phyloP scores from a whole-genome alignment of 768 basidiomycete species.

The Trametes punicea region DNA sequence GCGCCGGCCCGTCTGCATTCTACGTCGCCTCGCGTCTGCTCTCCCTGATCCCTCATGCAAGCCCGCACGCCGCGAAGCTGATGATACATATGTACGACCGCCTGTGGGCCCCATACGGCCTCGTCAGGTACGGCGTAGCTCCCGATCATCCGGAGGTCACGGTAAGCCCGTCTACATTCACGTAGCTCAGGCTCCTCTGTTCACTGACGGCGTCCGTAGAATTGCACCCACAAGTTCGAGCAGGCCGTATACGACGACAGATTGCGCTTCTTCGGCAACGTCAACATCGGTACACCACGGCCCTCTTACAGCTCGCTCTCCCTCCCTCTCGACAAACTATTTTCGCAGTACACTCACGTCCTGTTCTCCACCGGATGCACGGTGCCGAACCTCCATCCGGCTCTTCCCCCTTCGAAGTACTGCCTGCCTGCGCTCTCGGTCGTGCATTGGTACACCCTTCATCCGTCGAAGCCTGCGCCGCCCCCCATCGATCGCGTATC shows the following conservation, averaged over 20 bases:
- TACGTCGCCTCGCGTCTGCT: constrained; percentile 90
- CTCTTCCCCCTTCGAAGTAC: constrained; percentile 43
- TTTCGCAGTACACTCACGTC: constrained; percentile 77
- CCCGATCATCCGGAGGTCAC: constrained; percentile 99
- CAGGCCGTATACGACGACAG: constrained; percentile 72
- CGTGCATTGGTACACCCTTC: constrained; percentile 96
- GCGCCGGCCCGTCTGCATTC: constrained; percentile 96
- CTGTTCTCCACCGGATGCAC: constrained; percentile 87
- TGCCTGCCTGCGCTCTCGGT: constrained; percentile 76
- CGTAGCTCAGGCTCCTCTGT: not conserved
- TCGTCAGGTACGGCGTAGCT: constrained; percentile 94
- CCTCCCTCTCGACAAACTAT: constrained; percentile 59
- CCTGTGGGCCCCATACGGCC: constrained; percentile 90
- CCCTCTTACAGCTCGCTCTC: constrained; percentile 50
- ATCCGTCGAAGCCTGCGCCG: constrained; percentile 63
- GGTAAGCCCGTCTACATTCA: constrained; percentile 41
- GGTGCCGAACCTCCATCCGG: constrained; percentile 54
- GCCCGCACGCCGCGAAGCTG: constrained; percentile 36
- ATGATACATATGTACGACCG: constrained; percentile 87
- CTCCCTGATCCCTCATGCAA: constrained; percentile 47
- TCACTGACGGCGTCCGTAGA: constrained; percentile 45
- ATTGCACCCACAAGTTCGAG: constrained; percentile 96
- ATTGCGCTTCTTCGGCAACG: constrained; percentile 90
- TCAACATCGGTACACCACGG: constrained; percentile 48
- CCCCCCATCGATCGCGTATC: constrained; percentile 60